Evolutionary conservation across 2,329 filamentous ascomycete genomes (phyloP), one percentile per base, ranked within the genome.

Genomic region (Ceratocystis eucalypticola): DNA sequence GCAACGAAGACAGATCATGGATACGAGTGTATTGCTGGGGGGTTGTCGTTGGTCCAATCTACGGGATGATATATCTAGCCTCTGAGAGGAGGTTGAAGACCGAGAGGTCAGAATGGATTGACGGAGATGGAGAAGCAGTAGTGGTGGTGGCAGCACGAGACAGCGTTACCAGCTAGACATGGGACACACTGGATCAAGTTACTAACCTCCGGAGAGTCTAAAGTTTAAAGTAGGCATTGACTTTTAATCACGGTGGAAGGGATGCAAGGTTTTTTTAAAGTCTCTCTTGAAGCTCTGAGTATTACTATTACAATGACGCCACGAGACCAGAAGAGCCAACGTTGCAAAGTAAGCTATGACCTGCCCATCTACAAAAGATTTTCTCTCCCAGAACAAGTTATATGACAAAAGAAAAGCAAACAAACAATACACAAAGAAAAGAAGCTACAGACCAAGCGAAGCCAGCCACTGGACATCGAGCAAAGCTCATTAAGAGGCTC

Each of bases 1-100:
- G 83, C 30, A 77, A 79, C 28, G 73, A 70, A 3, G 80, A 77
- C 70, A 72, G 69, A 6, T 76, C 78, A 66, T 66, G 64, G 57
- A 74, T 95, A 1, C 81, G 84, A 44, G 74, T 93, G 1, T 94
- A 88, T 72, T 89, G 89, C 72, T 96, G 89, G 86, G 91, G 88
- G 0, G 82, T 87, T 69, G 77, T 90, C 0, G 83, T 84, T 0
- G 81, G 84, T 65, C 87, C 95, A 71, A 80, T 89, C 44, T 96
- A 91, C 73, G 75, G 94, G 3, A 74, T 92, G 48, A 74, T 96
- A 0, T 93, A 88, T 72, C 75, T 91, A 15, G 88, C 85, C 0
- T 93, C 87, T 70, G 79, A 83, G 66, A 80, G 87, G 41, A 79
- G 80, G 68, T 75, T 92, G 17, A 80, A 82, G 67, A 77, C 77